phyloP scores from a whole-genome alignment of 371 early-diverging fungal species.

The Blakeslea trispora region DNA sequence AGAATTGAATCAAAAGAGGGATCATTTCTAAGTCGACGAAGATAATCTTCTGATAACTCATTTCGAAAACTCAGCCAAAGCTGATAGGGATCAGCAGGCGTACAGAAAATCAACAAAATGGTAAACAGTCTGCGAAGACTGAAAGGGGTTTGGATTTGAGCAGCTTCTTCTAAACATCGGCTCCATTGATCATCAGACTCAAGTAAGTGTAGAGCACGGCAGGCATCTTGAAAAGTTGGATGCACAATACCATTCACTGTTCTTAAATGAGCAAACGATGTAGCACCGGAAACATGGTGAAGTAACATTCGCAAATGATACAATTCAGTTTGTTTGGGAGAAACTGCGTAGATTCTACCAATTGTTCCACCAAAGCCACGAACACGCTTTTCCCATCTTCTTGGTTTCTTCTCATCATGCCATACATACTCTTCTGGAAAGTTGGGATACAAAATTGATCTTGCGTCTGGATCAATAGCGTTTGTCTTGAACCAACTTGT shows the following conservation, averaged over 20 bases:
- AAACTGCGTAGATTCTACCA: slow-evolving; percentile 21
- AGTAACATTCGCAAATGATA: slow-evolving; percentile 23
- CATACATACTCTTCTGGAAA: slow-evolving; percentile 21
- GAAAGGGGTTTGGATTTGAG: background rate
- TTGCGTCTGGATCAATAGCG: background rate
- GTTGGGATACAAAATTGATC: slow-evolving; percentile 14
- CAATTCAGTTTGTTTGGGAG: slow-evolving; percentile 22
- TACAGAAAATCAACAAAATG: background rate
- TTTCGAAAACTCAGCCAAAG: background rate
- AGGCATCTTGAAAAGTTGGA: slow-evolving; percentile 16
- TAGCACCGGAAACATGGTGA: slow-evolving; percentile 12
- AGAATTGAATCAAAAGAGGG: background rate
- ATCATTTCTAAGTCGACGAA: background rate
- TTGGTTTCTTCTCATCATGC: background rate
- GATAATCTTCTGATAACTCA: background rate
- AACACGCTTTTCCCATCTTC: slow-evolving; percentile 6
- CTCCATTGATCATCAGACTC: slow-evolving; percentile 16
- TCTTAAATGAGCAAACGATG: slow-evolving; percentile 15
- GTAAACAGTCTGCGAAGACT: slow-evolving; percentile 20
- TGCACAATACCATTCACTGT: slow-evolving; percentile 8
- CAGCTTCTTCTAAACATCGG: slow-evolving; percentile 17
- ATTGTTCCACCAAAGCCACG: slow-evolving; percentile 1
- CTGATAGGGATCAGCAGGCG: background rate
- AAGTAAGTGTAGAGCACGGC: slow-evolving; percentile 12
- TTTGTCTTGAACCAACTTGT: background rate